These are phyloP conservation scores for Wallacemonas sp. DNA, from an alignment of 208 protist genomes.

Conservation along the genomic window DNA sequence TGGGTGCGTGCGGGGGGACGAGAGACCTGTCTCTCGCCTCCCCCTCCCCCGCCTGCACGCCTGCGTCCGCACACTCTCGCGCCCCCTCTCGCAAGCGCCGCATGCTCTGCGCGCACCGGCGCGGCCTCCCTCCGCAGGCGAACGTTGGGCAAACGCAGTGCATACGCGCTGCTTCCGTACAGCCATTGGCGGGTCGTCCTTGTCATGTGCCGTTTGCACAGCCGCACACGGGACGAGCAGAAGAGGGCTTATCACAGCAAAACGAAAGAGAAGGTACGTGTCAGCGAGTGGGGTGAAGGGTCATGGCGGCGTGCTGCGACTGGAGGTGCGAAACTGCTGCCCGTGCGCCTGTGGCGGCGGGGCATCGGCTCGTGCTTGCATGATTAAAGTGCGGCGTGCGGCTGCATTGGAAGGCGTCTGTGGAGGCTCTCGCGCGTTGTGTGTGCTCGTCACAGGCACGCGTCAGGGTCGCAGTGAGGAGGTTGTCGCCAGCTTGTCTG, in stretches of 20 bases:
- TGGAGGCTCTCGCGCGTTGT: background rate
- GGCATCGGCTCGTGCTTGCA: background rate
- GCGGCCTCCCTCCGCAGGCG: background rate
- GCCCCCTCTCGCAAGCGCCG: background rate
- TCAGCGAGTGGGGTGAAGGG: too few relatives aligned
- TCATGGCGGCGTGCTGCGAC: background rate
- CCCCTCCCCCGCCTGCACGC: background rate
- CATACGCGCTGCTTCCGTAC: conserved; percentile 1
- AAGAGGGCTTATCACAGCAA: conserved; percentile 12
- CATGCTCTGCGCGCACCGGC: too few relatives aligned
- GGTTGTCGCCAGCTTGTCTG: too few relatives aligned
- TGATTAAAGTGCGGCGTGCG: too few relatives aligned
- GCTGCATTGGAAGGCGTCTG: background rate
- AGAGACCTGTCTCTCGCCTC: background rate
- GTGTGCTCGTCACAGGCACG: too few relatives aligned
- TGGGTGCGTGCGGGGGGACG: background rate
- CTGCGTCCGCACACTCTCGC: background rate
- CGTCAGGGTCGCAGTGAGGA: too few relatives aligned
- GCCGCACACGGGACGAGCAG: conserved; percentile 9
- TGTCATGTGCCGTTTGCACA: conserved; percentile 2
- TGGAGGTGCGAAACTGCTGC: background rate
- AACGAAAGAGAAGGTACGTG: background rate
- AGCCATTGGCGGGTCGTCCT: conserved; percentile 10
- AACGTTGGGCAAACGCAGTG: conserved; percentile 7
- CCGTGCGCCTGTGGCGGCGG: background rate